These are phyloP conservation scores for Lactarius evosmus DNA, from an alignment of 768 basidiomycete genomes.

Conservation along the genomic window DNA sequence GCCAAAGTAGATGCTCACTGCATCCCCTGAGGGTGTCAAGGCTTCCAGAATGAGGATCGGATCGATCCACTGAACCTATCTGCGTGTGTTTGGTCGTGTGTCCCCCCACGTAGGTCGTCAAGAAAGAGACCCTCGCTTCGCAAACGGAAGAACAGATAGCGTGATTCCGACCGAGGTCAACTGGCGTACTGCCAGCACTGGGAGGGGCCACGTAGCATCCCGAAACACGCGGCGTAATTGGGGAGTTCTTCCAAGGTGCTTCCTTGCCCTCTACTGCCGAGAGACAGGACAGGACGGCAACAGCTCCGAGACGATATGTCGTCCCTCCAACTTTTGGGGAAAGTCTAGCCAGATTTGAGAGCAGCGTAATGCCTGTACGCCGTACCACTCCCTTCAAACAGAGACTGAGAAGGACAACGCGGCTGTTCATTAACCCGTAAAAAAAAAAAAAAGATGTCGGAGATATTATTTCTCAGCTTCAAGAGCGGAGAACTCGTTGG, in stretches of 20 bases:
- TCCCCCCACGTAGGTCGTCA: constrained; percentile 5
- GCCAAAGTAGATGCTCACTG: neutral
- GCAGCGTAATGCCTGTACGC: neutral
- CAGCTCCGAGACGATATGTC: constrained; percentile 2
- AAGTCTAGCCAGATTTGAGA: constrained; percentile 9
- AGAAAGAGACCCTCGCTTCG: constrained; percentile 10
- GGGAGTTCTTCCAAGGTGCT: constrained; percentile 17
- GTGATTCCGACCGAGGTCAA: constrained; percentile 9
- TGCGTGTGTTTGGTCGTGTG: constrained; percentile 1
- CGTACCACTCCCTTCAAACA: constrained; percentile 6
- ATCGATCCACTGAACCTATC: constrained; percentile 18
- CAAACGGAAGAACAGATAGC: constrained; percentile 16
- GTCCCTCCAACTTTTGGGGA: constrained; percentile 13
- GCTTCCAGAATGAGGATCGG: constrained; percentile 18
- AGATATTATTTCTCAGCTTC: constrained; percentile 5
- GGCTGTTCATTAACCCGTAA: neutral
- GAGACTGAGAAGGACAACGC: constrained; percentile 1
- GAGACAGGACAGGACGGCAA: constrained; percentile 12
- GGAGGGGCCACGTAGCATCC: constrained; percentile 23
- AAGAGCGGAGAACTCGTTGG: constrained; percentile 9
- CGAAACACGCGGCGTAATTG: constrained; percentile 20
- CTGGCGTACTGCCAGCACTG: constrained; percentile 14
- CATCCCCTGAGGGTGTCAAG: constrained; percentile 4
- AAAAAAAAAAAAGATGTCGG: neutral
- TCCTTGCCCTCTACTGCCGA: constrained; percentile 15